Base-by-base conservation (phyloP, 768 basidiomycete genomes). In the Lactarius hatsudake region DNA sequence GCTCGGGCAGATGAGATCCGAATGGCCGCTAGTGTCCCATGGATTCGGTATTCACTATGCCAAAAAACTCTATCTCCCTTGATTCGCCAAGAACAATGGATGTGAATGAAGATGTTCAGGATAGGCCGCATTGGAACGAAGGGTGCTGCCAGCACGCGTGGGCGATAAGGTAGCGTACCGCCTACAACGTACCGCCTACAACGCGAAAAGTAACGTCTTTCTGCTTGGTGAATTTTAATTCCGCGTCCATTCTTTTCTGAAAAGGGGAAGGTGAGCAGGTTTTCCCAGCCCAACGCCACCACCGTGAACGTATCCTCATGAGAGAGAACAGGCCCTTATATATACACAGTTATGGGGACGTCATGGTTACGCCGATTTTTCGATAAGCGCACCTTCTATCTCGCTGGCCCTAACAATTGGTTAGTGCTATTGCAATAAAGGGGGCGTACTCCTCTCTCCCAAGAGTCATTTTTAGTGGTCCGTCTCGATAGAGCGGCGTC, bases 81-180 rank as follows among this genome's bases (percentile, higher is more conserved):
- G 61, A 17, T 57, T 40, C 1, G 28, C 45, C 28, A 60, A 53
- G 26, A 54, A 60, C 34, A 60, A 56, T 60, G 65, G 43, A 66
- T 40, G 15, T 40, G 15, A 17, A 40, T 15, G 13, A 58, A 62
- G n/a, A 66, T 61, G 28, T 62, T 62, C 36, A 57, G 61, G n/a
- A 62, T 62, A 20, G 61, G 65, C 20, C 45, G 61, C 61, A 42
- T 66, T 1, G 65, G 61, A 51, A 62, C 65, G 20, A 61, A 66
- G 20, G 61, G 65, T 18, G 65, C 61, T 62, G 30, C 26, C 43
- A 40, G 32, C 26, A 23, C 26, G 48, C 0, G 26, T 15, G 26
- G 51, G 26, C 13, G 51, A 53, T 26, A 53, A 53, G 51, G 26
- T 53, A 15, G 5, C 10, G 23, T 15, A 7, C 5, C 56, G 62